Evolutionary conservation across 805 yeast genomes (phyloP).

Genomic region (Candida krabiensis): DNA sequence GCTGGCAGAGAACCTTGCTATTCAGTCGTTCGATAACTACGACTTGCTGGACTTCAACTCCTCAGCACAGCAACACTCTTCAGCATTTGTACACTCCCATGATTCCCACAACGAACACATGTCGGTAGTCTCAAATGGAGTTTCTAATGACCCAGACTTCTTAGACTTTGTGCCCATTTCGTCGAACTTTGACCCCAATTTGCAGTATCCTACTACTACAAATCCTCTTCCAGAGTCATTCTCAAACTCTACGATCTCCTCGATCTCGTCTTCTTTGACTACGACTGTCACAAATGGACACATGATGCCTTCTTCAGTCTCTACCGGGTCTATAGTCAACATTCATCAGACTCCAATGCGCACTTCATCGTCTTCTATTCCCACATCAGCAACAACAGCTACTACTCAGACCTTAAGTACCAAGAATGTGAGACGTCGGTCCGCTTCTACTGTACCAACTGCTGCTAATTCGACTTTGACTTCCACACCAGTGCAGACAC

Average conservation of each 20-base stretch:
- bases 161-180: conserved; percentile 32
- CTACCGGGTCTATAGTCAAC: conserved; percentile 19
- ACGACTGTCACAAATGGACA: conserved; percentile 5
- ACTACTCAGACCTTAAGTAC: not conserved
- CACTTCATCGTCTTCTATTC: conserved; percentile 10
- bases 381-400: conserved; percentile 1
- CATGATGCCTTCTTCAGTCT: conserved; percentile 16
- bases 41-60: conserved; percentile 12
- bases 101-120: conserved; percentile 1
- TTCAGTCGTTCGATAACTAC: conserved; percentile 19
- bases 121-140: not conserved
- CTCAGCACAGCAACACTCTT: conserved; percentile 4
- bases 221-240: conserved; percentile 30
- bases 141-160: conserved; percentile 17
- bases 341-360: conserved; percentile 23
- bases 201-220: conserved; percentile 26
- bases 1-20: conserved; percentile 17
- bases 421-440: conserved; percentile 9
- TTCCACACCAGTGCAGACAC: conserved; percentile 25
- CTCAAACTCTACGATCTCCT: conserved; percentile 35
- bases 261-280: conserved; percentile 25
- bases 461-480: conserved; percentile 8
- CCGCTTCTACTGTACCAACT: conserved; percentile 8
- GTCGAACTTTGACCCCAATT: conserved; percentile 22
- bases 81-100: conserved; percentile 1